phyloP scores from a whole-genome alignment of 2,329 filamentous ascomycete species.

The Allantophomopsis cytisporea region DNA sequence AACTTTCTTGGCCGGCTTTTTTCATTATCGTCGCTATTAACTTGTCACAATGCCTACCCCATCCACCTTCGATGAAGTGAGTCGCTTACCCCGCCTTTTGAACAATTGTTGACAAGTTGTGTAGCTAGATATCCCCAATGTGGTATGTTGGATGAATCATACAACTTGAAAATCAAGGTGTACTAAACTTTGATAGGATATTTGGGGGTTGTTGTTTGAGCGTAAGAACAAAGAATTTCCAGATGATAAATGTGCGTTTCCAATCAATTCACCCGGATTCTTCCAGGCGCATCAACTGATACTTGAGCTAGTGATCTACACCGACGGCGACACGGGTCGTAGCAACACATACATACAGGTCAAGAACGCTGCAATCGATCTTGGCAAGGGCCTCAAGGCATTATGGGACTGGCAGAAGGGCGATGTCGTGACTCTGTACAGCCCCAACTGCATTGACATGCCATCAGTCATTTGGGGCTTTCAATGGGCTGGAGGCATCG shows the following conservation, averaged over 20 bases:
- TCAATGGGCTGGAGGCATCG: constrained; percentile 69
- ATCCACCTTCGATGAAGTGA: constrained; percentile 6
- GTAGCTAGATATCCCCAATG: constrained; percentile 45
- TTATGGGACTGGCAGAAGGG: constrained; percentile 68
- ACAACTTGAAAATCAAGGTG: too few species aligned
- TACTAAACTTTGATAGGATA: constrained; percentile 26
- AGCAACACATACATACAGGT: constrained; percentile 60
- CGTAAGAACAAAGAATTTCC: constrained; percentile 48
- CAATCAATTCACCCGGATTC: background rate
- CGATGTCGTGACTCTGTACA: constrained; percentile 72
- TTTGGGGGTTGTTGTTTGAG: constrained; percentile 72
- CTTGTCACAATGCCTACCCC: constrained; percentile 16
- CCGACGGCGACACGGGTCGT: constrained; percentile 56
- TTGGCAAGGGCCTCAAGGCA: constrained; percentile 67
- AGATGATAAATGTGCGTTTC: constrained; percentile 48
- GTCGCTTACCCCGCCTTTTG: too few species aligned
- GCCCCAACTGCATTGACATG: constrained; percentile 78
- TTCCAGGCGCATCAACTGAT: background rate
- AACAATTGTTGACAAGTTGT: too few species aligned
- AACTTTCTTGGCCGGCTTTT: constrained; percentile 11
- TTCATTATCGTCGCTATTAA: constrained; percentile 13
- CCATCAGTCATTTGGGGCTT: constrained; percentile 64
- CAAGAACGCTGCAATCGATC: constrained; percentile 52
- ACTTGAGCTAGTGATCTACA: constrained; percentile 51
- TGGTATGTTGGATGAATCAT: constrained; percentile 12